Conservation (phyloP, 2,329 filamentous ascomycete species). For the Myriosclerotinia curreyana region DNA sequence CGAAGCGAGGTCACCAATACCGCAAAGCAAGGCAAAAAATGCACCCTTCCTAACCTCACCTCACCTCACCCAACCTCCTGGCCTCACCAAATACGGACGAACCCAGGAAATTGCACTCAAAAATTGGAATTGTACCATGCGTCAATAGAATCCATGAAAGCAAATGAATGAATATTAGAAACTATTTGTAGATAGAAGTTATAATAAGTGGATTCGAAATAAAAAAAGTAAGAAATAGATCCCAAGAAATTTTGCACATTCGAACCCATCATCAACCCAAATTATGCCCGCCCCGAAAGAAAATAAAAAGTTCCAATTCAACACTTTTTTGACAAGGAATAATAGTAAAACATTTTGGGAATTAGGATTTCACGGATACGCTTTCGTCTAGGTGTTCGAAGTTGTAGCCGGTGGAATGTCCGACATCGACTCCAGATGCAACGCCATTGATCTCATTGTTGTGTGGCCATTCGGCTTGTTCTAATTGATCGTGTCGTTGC, state of each 20-base stretch:
- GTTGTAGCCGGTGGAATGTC: background rate
- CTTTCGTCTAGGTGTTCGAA: constrained; percentile 21
- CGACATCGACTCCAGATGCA: background rate
- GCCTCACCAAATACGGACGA: constrained; percentile 9
- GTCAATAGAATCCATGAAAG: background rate
- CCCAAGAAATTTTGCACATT: constrained; percentile 11
- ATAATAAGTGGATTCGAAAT: background rate
- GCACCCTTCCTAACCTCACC: background rate
- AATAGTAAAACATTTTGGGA: background rate
- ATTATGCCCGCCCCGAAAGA: background rate
- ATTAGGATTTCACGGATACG: constrained; percentile 18
- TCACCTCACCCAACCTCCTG: constrained; percentile 10
- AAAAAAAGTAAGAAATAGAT: background rate
- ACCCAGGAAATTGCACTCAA: background rate
- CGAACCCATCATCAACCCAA: too few species aligned
- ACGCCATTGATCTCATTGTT: background rate
- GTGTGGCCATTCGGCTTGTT: constrained; percentile 3
- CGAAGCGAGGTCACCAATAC: constrained; percentile 8
- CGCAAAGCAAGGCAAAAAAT: constrained; percentile 8
- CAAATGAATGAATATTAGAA: constrained; percentile 19
- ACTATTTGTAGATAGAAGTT: constrained; percentile 19
- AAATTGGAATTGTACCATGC: background rate
- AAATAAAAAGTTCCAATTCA: background rate
- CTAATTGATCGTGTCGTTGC: background rate
- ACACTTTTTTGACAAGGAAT: constrained; percentile 9